These are phyloP conservation scores for Viola pubescens DNA, from an alignment of 441 rosid species.

Conservation along the genomic window DNA sequence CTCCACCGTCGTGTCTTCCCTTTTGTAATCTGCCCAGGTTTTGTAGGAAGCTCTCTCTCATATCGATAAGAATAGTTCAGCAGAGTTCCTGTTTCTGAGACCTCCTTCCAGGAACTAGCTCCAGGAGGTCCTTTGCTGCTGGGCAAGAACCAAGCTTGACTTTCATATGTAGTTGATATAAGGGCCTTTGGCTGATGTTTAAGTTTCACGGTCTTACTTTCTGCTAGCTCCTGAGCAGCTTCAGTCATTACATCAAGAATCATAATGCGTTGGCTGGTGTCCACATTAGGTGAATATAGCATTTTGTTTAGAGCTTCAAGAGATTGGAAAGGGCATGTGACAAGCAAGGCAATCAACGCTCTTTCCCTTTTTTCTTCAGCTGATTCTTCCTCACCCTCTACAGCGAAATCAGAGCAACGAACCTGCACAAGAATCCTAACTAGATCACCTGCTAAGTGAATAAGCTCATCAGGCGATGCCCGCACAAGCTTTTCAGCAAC, in stretches of 20 bases:
- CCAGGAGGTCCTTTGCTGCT: conserved; percentile 62
- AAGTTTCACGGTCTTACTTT: conserved; percentile 48
- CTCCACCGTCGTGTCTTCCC: conserved; percentile 87
- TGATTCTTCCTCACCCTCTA: conserved; percentile 95
- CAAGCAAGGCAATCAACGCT: conserved; percentile 76
- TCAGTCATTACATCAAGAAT: conserved; percentile 90
- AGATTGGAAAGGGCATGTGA: conserved; percentile 72
- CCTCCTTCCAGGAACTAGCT: conserved; percentile 71
- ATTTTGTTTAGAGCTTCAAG: conserved; percentile 55
- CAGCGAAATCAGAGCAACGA: conserved; percentile 80
- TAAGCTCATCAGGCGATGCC: conserved; percentile 92
- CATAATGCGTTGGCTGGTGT: conserved; percentile 93
- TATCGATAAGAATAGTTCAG: conserved; percentile 71
- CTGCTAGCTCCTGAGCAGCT: conserved; percentile 90
- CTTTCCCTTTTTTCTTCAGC: conserved; percentile 92
- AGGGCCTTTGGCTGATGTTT: conserved; percentile 44
- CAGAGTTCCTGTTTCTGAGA: conserved; percentile 51
- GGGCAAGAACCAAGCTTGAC: conserved; percentile 95
- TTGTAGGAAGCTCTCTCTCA: conserved; percentile 82
- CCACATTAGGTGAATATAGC: conserved; percentile 81
- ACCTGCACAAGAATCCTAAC: conserved; percentile 72
- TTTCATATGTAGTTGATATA: conserved; percentile 64
- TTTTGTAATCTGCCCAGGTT: conserved; percentile 43
- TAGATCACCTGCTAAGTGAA: conserved; percentile 74
- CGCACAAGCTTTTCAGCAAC: conserved; percentile 85